Evolutionary conservation across 257 asterid genomes (phyloP).

Genomic region (Agastache rugosa): DNA sequence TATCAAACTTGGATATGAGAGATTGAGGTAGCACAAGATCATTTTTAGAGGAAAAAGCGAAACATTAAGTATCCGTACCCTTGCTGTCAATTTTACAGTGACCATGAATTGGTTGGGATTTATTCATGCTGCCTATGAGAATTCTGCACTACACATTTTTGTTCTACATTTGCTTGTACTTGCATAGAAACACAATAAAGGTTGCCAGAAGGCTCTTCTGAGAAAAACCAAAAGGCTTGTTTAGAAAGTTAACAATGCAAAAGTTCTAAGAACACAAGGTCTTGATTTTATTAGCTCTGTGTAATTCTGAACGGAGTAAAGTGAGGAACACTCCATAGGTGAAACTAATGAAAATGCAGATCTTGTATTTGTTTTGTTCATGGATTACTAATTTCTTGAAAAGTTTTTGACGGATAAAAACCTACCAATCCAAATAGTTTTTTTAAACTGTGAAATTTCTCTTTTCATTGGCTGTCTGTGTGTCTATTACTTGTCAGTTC

Average conservation of each 20-base stretch:
- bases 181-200: background rate
- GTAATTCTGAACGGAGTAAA: background rate
- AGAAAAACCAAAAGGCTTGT: background rate
- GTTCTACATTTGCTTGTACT: constrained; percentile 1
- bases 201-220: background rate
- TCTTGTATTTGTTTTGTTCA: background rate
- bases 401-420: background rate
- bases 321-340: background rate
- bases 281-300: background rate
- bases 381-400: background rate
- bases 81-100: background rate
- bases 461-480: background rate
- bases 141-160: constrained; percentile 19
- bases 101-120: background rate
- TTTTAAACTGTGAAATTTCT: background rate
- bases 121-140: constrained; percentile 2
- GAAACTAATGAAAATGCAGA: background rate
- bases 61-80: background rate
- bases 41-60: background rate
- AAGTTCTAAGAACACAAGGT: background rate
- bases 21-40: constrained; percentile 11
- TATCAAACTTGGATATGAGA: constrained; percentile 12
- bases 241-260: background rate
- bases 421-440: background rate
- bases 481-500: background rate